Evolutionary conservation across 208 protist genomes (phyloP).

Genomic region (Acanthamoeba royreba): DNA sequence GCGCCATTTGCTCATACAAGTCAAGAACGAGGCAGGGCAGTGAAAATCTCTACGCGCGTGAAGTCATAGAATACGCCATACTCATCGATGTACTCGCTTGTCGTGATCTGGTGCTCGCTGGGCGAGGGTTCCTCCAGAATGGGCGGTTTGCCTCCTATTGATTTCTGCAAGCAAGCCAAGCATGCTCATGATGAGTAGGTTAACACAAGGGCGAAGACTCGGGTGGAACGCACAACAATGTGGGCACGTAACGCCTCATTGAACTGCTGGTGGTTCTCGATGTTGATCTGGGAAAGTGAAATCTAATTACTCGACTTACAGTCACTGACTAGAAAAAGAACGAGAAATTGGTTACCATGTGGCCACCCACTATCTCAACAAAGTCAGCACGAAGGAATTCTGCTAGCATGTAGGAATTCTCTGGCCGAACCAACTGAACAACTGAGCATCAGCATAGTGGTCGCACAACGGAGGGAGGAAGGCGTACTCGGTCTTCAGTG

Average conservation of each 20-base stretch:
- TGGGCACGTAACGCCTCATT: not conserved
- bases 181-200: not conserved
- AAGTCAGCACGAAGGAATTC: not conserved
- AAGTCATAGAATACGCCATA: constrained; percentile 4
- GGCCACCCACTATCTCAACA: not conserved
- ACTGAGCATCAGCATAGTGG: not conserved
- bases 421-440: not conserved
- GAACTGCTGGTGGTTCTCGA: not conserved
- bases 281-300: not conserved
- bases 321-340: not conserved
- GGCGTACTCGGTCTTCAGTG: not conserved
- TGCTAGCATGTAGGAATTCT: not conserved
- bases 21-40: not conserved
- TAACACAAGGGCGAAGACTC: not conserved
- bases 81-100: too few species aligned
- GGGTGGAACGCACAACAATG: not conserved
- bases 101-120: not conserved
- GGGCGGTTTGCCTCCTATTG: not conserved
- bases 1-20: too few species aligned
- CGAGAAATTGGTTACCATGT: not conserved
- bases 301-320: not conserved
- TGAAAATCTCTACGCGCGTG: not conserved
- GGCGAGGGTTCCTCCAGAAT: not conserved
- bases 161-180: not conserved
- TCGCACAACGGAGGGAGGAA: not conserved